A percentile compares a stretch with the other conserved stretches of the same genome.
Evolutionary conservation across 176 grass and related monocot species (phyloP).

Genomic region (Elymus sibiricus): DNA sequence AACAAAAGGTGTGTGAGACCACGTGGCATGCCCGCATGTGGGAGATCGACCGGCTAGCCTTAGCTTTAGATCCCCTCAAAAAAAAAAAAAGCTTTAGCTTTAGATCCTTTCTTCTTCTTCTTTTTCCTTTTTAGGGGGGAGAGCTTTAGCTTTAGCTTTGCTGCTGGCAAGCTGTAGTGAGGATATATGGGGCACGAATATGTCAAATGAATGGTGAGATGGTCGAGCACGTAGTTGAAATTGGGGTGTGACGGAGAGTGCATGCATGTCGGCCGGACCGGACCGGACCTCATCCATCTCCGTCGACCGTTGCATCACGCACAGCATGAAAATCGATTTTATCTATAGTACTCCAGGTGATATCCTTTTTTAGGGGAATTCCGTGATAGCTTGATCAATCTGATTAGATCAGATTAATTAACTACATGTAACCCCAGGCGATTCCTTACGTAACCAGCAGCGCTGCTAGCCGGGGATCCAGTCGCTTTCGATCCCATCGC

Average conservation of each 20-base stretch:
- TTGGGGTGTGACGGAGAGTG: slow-evolving; percentile 15
- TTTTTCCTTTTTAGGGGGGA: too few relatives aligned
- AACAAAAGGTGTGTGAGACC: too few relatives aligned
- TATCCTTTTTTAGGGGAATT: neutral
- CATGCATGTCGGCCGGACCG: neutral
- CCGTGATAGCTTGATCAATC: neutral
- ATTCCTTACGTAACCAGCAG: neutral
- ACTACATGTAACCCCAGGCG: neutral
- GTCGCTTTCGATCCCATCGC: neutral
- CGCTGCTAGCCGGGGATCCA: neutral
- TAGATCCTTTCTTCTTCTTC: too few relatives aligned
- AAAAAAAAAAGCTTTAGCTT: too few relatives aligned
- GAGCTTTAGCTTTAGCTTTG: too few relatives aligned
- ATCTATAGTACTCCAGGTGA: neutral
- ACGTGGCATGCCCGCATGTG: too few relatives aligned
- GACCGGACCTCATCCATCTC: neutral
- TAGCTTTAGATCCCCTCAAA: too few relatives aligned
- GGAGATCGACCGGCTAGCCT: too few relatives aligned
- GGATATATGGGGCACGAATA: neutral
- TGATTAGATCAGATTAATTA: neutral
- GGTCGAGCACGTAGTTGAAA: too few relatives aligned
- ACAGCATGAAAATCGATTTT: too few relatives aligned
- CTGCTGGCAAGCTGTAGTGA: neutral
- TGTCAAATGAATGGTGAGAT: neutral
- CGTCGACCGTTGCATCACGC: neutral